Conservation (phyloP, 495 filamentous ascomycete genomes). For the Xylaria grammica region DNA sequence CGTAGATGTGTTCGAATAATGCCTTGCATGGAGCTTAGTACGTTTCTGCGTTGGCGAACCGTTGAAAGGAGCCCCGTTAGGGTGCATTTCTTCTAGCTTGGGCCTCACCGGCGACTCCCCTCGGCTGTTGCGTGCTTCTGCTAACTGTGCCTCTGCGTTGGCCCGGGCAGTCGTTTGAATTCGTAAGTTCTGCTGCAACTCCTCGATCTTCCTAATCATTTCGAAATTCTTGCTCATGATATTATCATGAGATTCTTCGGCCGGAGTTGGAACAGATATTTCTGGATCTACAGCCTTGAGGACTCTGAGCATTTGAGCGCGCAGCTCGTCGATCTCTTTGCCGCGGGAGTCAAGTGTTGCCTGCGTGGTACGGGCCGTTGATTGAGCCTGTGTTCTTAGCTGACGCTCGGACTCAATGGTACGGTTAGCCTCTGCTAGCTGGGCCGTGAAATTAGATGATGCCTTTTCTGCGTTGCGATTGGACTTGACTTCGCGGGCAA, state of each 20-base stretch:
- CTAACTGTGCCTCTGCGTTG: conserved; percentile 82
- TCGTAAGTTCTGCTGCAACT: conserved; percentile 82
- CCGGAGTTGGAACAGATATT: conserved; percentile 45
- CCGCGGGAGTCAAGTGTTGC: conserved; percentile 75
- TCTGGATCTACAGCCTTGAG: conserved; percentile 89
- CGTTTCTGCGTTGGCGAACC: conserved; percentile 79
- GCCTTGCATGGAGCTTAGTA: conserved; percentile 73
- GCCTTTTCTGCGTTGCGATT: conserved; percentile 90
- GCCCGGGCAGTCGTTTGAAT: conserved; percentile 82
- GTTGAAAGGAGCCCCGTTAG: conserved; percentile 77
- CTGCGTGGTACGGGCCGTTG: conserved; percentile 82
- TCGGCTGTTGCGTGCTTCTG: conserved; percentile 77
- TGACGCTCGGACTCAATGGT: conserved; percentile 91
- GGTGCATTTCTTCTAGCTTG: conserved; percentile 81
- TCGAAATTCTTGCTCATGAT: conserved; percentile 69
- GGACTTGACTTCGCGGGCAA: conserved; percentile 87
- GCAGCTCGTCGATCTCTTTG: conserved; percentile 78
- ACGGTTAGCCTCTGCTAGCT: conserved; percentile 87
- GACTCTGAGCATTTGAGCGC: conserved; percentile 76
- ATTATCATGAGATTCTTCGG: conserved; percentile 56
- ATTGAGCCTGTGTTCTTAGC: conserved; percentile 81
- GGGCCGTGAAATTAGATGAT: conserved; percentile 79
- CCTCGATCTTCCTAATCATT: conserved; percentile 85
- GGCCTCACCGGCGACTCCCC: conserved; percentile 74
- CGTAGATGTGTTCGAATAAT: conserved; percentile 75